These are phyloP conservation scores for Aotearoamyces nothofagi DNA, from an alignment of 2,329 filamentous ascomycete species.

Conservation along the genomic window DNA sequence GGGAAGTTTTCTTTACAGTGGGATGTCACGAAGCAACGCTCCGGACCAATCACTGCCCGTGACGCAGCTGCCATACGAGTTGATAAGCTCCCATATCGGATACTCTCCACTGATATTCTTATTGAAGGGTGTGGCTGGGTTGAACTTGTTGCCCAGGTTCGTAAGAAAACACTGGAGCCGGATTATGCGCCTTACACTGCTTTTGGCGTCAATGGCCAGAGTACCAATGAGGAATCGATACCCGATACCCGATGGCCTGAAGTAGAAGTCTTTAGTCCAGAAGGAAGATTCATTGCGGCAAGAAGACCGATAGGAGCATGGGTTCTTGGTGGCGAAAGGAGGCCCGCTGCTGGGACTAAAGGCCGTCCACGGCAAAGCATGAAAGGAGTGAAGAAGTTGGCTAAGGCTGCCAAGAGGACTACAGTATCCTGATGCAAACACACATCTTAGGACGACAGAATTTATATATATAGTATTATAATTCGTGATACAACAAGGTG, in stretches of 20 bases:
- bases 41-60: constrained; percentile 55
- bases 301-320: constrained; percentile 59
- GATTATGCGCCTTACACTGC: constrained; percentile 15
- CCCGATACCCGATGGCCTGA: constrained; percentile 38
- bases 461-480: no score
- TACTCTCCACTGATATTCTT: constrained; percentile 70
- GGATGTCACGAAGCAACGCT: constrained; percentile 69
- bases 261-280: constrained; percentile 73
- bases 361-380: constrained; percentile 53
- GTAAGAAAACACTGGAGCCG: constrained; percentile 32
- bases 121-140: constrained; percentile 92
- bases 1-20: constrained; percentile 61
- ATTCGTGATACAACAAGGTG: no score
- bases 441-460: no score
- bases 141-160: constrained; percentile 71
- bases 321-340: constrained; percentile 39
- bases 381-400: constrained; percentile 42
- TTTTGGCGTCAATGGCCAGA: constrained; percentile 2
- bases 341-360: constrained; percentile 31
- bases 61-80: constrained; percentile 47
- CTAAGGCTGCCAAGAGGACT: constrained; percentile 23
- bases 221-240: constrained; percentile 6
- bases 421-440: constrained; percentile 4
- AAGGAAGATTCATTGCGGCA: constrained; percentile 62
- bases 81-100: constrained; percentile 60